Evolutionary conservation across 1,284 basidiomycete genomes (phyloP).

Genomic region (Cryptococcus sp.): DNA sequence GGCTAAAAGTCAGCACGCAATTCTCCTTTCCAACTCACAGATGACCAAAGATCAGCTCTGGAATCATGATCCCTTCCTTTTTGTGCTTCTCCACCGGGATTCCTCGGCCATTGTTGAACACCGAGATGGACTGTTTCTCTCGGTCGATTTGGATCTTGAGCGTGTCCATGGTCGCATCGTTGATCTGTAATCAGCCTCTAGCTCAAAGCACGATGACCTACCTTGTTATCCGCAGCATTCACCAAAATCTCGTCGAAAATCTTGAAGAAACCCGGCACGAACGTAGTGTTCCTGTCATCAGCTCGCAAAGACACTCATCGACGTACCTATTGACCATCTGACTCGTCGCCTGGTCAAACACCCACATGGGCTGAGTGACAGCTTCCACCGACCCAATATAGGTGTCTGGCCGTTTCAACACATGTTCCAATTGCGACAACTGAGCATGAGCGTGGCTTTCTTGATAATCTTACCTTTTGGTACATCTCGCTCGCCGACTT

Average conservation of each 20-base stretch:
- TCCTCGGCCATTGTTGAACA: constrained; percentile 93
- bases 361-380: constrained; percentile 82
- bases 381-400: constrained; percentile 95
- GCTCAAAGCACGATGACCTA: constrained; percentile 31
- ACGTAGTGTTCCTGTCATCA: constrained; percentile 63
- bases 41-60: constrained; percentile 96
- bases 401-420: constrained; percentile 92
- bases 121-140: constrained; percentile 79
- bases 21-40: constrained; percentile 48
- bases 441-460: constrained; percentile 40
- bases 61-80: constrained; percentile 91
- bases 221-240: constrained; percentile 99
- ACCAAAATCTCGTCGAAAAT: constrained; percentile 99
- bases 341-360: constrained; percentile 71
- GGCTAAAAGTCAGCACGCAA: constrained; percentile 34
- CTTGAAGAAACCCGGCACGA: constrained; percentile 98
- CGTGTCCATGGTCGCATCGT: constrained; percentile 79
- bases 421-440: constrained; percentile 95
- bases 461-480: constrained; percentile 62
- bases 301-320: not conserved
- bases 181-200: constrained; percentile 57
- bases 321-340: constrained; percentile 64
- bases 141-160: constrained; percentile 82
- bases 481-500: constrained; percentile 91
- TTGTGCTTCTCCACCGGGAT: constrained; percentile 96